Conservation (phyloP, 2,329 filamentous ascomycete genomes). For the Cucurbitaria berberidis region DNA sequence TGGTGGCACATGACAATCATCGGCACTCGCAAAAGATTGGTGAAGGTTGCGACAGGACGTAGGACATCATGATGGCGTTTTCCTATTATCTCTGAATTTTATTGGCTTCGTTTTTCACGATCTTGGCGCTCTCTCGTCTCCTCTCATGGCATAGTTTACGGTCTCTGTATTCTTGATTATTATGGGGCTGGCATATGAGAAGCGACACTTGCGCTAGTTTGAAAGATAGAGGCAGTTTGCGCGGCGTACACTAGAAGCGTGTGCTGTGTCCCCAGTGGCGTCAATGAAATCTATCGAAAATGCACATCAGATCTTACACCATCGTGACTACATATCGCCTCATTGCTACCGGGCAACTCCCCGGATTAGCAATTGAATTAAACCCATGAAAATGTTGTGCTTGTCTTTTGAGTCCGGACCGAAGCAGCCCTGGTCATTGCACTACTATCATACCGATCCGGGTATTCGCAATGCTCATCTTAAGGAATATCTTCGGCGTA, state of each 20-base stretch:
- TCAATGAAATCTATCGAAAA: background rate
- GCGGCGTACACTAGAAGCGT: background rate
- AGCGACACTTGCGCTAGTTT: background rate
- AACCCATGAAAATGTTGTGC: no score
- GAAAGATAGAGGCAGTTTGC: background rate
- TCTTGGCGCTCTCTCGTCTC: constrained; percentile 12
- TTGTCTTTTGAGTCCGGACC: no score
- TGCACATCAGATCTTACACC: background rate
- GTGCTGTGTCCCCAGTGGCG: background rate
- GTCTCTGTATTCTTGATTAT: constrained; percentile 8
- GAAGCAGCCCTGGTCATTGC: background rate
- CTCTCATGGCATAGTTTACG: constrained; percentile 21
- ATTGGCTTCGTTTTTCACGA: background rate
- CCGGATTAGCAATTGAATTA: no score
- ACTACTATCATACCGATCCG: background rate
- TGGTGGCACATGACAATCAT: constrained; percentile 42
- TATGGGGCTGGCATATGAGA: background rate
- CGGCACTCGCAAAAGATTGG: constrained; percentile 38
- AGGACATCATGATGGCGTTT: constrained; percentile 28
- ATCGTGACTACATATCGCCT: no score
- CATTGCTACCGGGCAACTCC: no score
- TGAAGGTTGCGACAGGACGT: constrained; percentile 20
- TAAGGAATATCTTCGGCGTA: background rate
- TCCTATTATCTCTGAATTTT: constrained; percentile 17
- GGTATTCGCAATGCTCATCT: background rate